These are phyloP conservation scores for Rhodotorula sp. DNA, from an alignment of 1,284 basidiomycete species.

Conservation along the genomic window DNA sequence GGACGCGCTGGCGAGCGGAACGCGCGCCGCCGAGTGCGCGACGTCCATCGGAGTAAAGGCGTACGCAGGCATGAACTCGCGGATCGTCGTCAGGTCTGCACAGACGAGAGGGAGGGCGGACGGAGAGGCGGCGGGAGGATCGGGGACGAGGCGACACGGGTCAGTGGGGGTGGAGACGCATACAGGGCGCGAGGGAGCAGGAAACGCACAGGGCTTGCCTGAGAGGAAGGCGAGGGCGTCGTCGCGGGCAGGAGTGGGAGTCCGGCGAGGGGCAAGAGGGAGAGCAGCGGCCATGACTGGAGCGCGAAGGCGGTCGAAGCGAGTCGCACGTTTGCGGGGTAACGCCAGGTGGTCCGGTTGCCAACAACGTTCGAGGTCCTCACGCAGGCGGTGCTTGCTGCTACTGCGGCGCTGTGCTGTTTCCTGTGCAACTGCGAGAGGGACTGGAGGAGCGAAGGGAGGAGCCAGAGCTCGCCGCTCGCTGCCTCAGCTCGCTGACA, in stretches of 20 bases:
- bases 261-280: not conserved
- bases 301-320: not conserved
- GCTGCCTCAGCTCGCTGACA: no score
- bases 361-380: no score
- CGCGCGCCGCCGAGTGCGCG: not conserved
- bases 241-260: not conserved
- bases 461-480: no score
- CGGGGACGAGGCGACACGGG: not conserved
- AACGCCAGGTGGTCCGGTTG: not conserved
- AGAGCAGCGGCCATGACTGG: not conserved
- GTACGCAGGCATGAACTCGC: slow-evolving; percentile 1
- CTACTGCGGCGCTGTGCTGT: no score
- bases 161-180: not conserved
- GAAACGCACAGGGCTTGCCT: slow-evolving; percentile 1
- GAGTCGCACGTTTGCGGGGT: not conserved
- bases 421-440: no score
- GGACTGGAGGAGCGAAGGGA: no score
- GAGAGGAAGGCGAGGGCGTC: not conserved
- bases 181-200: not conserved
- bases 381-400: no score
- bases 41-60: not conserved
- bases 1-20: not conserved
- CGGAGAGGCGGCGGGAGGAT: not conserved
- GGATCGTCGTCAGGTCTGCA: slow-evolving; percentile 1
- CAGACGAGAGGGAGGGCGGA: not conserved